Conservation (phyloP, 2,329 filamentous ascomycete genomes). For the Monosporascus sp. region DNA sequence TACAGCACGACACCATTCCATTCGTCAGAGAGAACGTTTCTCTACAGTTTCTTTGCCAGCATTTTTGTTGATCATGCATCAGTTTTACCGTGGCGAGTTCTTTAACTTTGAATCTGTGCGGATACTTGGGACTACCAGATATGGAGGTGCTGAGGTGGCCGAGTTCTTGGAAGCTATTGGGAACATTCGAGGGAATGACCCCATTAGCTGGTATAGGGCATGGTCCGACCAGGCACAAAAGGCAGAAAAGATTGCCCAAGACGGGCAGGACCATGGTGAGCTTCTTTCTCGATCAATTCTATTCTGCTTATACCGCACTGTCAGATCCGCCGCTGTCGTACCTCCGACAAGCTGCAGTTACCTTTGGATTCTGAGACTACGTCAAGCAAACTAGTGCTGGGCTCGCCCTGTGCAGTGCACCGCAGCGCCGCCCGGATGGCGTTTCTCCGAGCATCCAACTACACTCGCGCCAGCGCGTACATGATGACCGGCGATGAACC, state of each 20-base stretch:
- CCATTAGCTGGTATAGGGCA: conserved; percentile 24
- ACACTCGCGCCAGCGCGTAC: conserved; percentile 17
- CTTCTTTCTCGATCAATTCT: no score
- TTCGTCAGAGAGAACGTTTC: no score
- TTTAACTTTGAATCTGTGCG: conserved; percentile 29
- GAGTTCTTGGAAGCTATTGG: conserved; percentile 24
- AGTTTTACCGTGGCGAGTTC: conserved; percentile 19
- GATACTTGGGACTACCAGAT: conserved; percentile 22
- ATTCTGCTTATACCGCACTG: no score
- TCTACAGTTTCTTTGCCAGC: no score
- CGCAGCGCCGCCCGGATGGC: conserved; percentile 17
- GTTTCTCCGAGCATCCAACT: conserved; percentile 27
- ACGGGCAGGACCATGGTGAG: conserved; percentile 12
- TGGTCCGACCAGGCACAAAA: conserved; percentile 17
- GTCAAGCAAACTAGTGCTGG: no score
- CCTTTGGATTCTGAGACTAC: no score
- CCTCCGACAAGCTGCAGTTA: no score
- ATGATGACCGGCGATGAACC: background rate
- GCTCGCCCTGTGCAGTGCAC: conserved; percentile 1
- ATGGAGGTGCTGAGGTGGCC: conserved; percentile 23
- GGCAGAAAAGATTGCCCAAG: conserved; percentile 21
- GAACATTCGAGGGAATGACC: conserved; percentile 23
- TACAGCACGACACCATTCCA: no score
- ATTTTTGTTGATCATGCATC: background rate
- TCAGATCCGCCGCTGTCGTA: no score